Conservation (phyloP, 352 stramenopile species). For the Phytopythium montanum region DNA sequence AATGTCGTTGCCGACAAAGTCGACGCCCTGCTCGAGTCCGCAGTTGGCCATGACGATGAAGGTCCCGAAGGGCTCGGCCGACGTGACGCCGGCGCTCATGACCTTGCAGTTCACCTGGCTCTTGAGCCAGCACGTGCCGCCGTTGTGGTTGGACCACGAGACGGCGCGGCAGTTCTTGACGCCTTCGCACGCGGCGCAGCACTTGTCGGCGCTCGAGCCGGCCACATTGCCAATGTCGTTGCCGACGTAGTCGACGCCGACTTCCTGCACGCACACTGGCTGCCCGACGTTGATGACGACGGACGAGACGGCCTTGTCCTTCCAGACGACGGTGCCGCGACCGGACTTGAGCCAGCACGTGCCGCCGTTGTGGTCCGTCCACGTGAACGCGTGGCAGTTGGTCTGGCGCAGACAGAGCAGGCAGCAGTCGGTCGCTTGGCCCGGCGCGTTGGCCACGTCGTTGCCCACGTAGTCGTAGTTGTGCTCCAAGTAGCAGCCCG, state of each 20-base stretch:
- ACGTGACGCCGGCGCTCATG: not conserved
- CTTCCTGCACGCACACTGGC: constrained; percentile 17
- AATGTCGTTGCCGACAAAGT: constrained; percentile 25
- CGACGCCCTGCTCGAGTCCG: constrained; percentile 19
- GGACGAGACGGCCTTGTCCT: constrained; percentile 7
- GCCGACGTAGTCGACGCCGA: constrained; percentile 16
- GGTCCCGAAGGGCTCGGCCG: not conserved
- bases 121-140: constrained; percentile 54
- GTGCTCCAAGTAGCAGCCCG: constrained; percentile 4
- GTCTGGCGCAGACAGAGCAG: not conserved
- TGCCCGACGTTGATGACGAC: not conserved
- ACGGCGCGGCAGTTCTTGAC: constrained; percentile 35
- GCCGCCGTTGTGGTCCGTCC: constrained; percentile 35
- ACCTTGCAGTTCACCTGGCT: constrained; percentile 26
- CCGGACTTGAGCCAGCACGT: constrained; percentile 61
- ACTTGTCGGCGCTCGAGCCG: constrained; percentile 6
- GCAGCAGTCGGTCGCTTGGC: not conserved
- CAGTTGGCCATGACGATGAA: constrained; percentile 12
- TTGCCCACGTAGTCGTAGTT: constrained; percentile 7
- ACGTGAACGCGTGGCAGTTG: constrained; percentile 12
- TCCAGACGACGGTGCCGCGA: constrained; percentile 16
- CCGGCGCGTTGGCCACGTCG: not conserved
- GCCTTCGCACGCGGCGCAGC: constrained; percentile 13
- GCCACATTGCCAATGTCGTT: constrained; percentile 26
- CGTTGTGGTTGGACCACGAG: constrained; percentile 42